phyloP scores from a whole-genome alignment of 257 asterid genomes.

The Solanum piurae region DNA sequence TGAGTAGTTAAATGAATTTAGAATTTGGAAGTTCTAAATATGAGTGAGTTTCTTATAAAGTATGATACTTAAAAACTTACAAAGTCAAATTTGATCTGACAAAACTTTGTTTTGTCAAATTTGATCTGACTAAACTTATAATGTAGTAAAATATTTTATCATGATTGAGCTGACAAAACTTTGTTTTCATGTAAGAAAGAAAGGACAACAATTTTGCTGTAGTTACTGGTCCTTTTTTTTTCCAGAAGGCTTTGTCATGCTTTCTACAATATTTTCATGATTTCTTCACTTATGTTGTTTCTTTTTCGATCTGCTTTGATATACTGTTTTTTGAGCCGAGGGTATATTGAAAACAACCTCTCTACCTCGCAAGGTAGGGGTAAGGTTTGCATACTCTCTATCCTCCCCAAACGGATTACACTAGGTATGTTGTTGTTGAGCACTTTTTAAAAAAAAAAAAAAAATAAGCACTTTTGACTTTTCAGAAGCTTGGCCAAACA shows the following conservation, averaged over 20 bases:
- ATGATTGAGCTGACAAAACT: not conserved
- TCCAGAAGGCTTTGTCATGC: not conserved
- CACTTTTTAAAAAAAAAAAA: not conserved
- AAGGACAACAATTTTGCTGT: not conserved
- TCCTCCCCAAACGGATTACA: not conserved
- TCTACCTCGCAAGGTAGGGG: not conserved
- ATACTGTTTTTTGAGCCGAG: not conserved
- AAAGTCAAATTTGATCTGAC: not conserved
- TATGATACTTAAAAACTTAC: not conserved
- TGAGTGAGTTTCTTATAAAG: not conserved
- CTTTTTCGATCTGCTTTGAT: not conserved
- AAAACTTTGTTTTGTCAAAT: not conserved
- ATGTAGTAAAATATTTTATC: not conserved
- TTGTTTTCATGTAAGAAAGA: not conserved
- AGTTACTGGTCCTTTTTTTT: not conserved
- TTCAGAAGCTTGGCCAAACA: not conserved
- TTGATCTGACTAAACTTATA: too few species aligned
- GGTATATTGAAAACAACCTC: not conserved
- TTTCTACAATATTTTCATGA: too few species aligned
- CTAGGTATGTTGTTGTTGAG: not conserved
- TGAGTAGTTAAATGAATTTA: not conserved
- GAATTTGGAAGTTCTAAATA: not conserved
- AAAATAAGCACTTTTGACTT: not conserved
- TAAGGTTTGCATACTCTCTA: not conserved
- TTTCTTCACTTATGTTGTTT: not conserved